Evolutionary conservation across 805 yeast species (phyloP), one percentile per base, ranked within the genome.

Genomic region (Kuraishia capsulata): DNA sequence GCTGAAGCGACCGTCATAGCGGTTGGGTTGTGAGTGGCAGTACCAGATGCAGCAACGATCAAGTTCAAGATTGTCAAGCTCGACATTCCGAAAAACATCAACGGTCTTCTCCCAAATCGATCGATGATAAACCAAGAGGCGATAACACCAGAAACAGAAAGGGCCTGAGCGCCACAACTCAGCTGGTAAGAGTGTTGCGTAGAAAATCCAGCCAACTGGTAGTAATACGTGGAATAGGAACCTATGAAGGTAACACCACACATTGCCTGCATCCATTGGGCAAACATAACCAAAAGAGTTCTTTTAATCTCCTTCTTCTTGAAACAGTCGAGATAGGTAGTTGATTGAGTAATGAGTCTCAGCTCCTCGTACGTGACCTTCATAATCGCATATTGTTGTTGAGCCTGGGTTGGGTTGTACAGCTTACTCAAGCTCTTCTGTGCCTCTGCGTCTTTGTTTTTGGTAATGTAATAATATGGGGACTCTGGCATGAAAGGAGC

Each of bases 161-260:
- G 40, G 10, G 51, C 50, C 35, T 60, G 56, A 31, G 54, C 56
- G 33, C 61, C 61, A 36, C 57, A 51, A 11, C 48, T 39, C 29
- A 43, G 44, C 26, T 44, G 47, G 39, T 44, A 49, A 14, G 51
- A 41, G 20, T 37, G 39, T 20, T 18, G 34, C 19, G 43, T 37
- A 17, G 39, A 20, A 29, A 40, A 35, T 26, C 54, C 52, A 20
- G 44, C 46, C n/a, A 32, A 40, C 30, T 42, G 28, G 33, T 43
- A 41, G 43, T 42, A 42, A 53, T 73, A 71, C 36, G 75, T 78
- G 41, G 76, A 69, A 48, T 71, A 74, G 65, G 74, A 75, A 73
- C 74, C 71, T 65, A 73, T 62, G 44, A 72, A 77, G 48, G 75
- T 73, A 70, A 74, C 69, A 44, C 82, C 82, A 26, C 78, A 70